Percentiles rank a stretch among this genome's conserved stretches.
Conservation (phyloP, 495 filamentous ascomycete genomes). For the Xylaria flabelliformis region DNA sequence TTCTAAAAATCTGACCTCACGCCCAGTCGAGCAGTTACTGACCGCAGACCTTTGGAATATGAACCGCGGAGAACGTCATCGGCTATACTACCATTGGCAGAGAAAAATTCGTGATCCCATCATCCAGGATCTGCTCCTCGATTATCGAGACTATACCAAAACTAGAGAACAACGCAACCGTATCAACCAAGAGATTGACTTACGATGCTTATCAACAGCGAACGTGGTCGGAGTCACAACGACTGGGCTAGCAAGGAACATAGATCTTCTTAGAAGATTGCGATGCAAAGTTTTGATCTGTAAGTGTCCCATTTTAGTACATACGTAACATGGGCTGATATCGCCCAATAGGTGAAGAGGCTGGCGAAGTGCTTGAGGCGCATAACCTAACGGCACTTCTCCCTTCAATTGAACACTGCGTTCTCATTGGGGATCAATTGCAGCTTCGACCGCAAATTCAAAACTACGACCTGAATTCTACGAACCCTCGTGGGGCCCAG, state of each 20-base stretch:
- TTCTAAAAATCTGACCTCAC: background rate
- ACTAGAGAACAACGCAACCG: conserved; percentile 45
- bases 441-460: conserved; percentile 75
- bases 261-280: conserved; percentile 66
- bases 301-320: background rate
- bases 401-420: conserved; percentile 72
- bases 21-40: conserved; percentile 25
- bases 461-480: conserved; percentile 67
- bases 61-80: conserved; percentile 39
- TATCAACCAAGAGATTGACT: conserved; percentile 56
- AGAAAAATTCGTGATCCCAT: conserved; percentile 46
- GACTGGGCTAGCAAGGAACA: conserved; percentile 70
- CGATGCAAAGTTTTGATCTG: conserved; percentile 71
- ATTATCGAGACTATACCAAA: conserved; percentile 40
- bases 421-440: conserved; percentile 79
- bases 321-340: background rate
- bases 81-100: conserved; percentile 56
- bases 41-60: conserved; percentile 35
- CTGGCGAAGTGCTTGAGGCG: conserved; percentile 76
- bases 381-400: conserved; percentile 72
- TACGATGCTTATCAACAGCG: conserved; percentile 57
- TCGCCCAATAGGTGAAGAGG: conserved; percentile 62
- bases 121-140: conserved; percentile 41
- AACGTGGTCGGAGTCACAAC: conserved; percentile 81
- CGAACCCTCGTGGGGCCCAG: conserved; percentile 58